These are phyloP conservation scores for Coccomyxa subellipsoidea DNA, from an alignment of 163 green algal genomes.

Conservation along the genomic window DNA sequence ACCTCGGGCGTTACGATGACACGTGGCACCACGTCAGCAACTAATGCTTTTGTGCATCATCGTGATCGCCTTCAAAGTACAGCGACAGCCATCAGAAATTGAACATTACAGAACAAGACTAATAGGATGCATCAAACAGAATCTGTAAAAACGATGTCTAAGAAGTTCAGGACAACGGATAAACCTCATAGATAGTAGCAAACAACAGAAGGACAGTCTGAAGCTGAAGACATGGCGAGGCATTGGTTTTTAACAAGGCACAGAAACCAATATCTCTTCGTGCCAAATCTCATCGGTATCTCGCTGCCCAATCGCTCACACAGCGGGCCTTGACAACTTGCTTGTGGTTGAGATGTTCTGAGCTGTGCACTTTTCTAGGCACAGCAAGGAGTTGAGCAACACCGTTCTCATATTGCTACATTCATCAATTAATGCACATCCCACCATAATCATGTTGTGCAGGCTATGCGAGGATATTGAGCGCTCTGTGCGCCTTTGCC, in stretches of 20 bases:
- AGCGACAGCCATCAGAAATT: too few relatives aligned
- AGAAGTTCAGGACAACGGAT: too few relatives aligned
- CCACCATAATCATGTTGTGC: constrained; percentile 10
- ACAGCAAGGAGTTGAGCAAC: too few relatives aligned
- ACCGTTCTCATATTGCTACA: too few relatives aligned
- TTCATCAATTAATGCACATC: background rate
- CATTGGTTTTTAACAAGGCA: constrained; percentile 59
- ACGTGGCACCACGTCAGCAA: background rate
- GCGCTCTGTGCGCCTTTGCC: constrained; percentile 63
- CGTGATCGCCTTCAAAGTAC: background rate
- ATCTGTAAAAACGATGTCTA: too few relatives aligned
- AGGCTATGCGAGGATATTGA: constrained; percentile 78
- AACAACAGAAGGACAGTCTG: background rate
- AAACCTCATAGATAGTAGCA: too few relatives aligned
- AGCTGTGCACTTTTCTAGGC: too few relatives aligned
- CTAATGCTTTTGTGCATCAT: background rate
- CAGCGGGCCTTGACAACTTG: too few relatives aligned
- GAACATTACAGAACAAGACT: too few relatives aligned
- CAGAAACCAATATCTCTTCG: constrained; percentile 67
- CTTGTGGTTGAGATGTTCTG: background rate
- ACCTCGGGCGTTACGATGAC: background rate
- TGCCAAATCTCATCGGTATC: constrained; percentile 94
- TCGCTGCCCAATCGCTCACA: too few relatives aligned
- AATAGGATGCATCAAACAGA: too few relatives aligned
- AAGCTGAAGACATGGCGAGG: background rate